Evolutionary conservation across 2,329 filamentous ascomycete species (phyloP).

Genomic region (Capronia epimyces): DNA sequence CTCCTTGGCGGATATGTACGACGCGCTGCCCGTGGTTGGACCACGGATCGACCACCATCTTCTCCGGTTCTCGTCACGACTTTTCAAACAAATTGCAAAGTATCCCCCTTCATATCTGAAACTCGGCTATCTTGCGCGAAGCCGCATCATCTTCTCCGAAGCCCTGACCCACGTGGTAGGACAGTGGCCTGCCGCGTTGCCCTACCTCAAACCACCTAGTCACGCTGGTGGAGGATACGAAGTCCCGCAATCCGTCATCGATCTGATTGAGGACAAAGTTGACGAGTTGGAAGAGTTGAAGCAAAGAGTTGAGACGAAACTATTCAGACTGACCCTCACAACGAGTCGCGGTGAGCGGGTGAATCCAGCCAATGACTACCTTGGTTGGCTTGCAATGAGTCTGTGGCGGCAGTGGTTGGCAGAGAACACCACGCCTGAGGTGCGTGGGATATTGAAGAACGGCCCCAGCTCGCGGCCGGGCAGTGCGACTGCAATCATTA

Average conservation of each 20-base stretch:
- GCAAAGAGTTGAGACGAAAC: slow-evolving; percentile 68
- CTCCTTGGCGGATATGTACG: slow-evolving; percentile 87
- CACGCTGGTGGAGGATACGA: slow-evolving; percentile 37
- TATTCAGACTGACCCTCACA: slow-evolving; percentile 74
- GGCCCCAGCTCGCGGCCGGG: slow-evolving; percentile 19
- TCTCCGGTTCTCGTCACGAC: slow-evolving; percentile 78
- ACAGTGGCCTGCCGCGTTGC: slow-evolving; percentile 79
- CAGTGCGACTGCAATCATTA: slow-evolving; percentile 11
- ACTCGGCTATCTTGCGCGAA: slow-evolving; percentile 77
- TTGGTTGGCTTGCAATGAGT: slow-evolving; percentile 83
- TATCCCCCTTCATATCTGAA: slow-evolving; percentile 90
- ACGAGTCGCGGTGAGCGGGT: slow-evolving; percentile 78
- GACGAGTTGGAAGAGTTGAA: slow-evolving; percentile 84
- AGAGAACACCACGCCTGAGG: slow-evolving; percentile 75
- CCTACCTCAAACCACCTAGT: slow-evolving; percentile 60
- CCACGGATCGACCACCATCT: slow-evolving; percentile 90
- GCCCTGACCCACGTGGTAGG: slow-evolving; percentile 90
- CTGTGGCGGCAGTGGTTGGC: slow-evolving; percentile 91
- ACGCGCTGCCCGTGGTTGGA: slow-evolving; percentile 79
- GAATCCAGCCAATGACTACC: slow-evolving; percentile 68
- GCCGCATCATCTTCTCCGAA: slow-evolving; percentile 77
- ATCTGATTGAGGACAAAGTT: slow-evolving; percentile 90
- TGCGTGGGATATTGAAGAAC: slow-evolving; percentile 45
- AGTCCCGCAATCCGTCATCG: slow-evolving; percentile 70
- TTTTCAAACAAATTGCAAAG: slow-evolving; percentile 96